Conservation (phyloP, 768 basidiomycete species). For the Leccinum rimulosum region DNA sequence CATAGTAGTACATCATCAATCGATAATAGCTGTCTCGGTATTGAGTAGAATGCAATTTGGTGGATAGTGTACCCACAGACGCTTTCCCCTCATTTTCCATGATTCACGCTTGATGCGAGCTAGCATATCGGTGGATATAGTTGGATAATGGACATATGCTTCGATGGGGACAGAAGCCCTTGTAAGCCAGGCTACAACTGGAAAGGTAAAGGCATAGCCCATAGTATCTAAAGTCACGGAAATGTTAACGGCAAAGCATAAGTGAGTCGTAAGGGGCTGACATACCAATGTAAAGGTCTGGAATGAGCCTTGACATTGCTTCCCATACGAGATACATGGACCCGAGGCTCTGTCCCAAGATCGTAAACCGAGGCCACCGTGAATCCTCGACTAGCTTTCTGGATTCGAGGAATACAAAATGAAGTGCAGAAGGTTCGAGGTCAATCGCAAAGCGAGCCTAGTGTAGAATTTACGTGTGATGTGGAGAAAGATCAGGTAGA, state of each 20-base stretch:
- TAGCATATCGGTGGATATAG: conserved; percentile 94
- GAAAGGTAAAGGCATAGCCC: conserved; percentile 96
- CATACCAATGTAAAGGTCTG: conserved; percentile 89
- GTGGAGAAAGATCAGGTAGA: not conserved
- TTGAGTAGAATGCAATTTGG: not conserved
- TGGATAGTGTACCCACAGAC: conserved; percentile 19
- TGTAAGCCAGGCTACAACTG: conserved; percentile 59
- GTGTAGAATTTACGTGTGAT: not conserved
- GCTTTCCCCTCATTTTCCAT: conserved; percentile 25
- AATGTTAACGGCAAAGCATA: not conserved
- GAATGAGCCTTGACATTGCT: conserved; percentile 73
- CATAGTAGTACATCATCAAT: conserved; percentile 81
- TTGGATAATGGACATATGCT: conserved; percentile 95
- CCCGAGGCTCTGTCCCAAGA: conserved; percentile 88
- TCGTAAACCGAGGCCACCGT: conserved; percentile 87
- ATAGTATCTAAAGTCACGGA: conserved; percentile 70
- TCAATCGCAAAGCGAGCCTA: conserved; percentile 81
- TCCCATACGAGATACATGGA: conserved; percentile 83
- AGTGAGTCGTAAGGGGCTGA: not conserved
- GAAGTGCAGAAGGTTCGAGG: conserved; percentile 60
- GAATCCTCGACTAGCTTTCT: conserved; percentile 75
- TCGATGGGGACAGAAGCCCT: conserved; percentile 65
- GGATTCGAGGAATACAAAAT: conserved; percentile 78
- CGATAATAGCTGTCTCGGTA: conserved; percentile 71
- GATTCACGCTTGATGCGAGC: conserved; percentile 54